Percentiles rank a stretch among this genome's conserved stretches.
These are phyloP conservation scores for Isabelozyma heimii DNA, from an alignment of 805 yeast species.

Conservation along the genomic window DNA sequence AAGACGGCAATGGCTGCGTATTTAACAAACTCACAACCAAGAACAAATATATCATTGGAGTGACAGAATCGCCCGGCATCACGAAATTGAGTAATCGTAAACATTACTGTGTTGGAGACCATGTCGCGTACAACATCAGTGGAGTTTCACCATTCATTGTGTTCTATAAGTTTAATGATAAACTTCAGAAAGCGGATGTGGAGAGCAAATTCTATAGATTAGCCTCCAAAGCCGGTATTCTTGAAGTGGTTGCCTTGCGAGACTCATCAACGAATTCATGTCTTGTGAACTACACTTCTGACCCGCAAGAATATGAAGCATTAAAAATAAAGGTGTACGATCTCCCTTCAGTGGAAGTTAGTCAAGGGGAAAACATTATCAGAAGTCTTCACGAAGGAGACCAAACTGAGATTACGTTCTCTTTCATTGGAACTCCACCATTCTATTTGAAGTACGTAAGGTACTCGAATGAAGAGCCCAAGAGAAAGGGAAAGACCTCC, in stretches of 20 bases:
- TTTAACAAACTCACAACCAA: conserved; percentile 36
- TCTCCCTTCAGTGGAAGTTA: conserved; percentile 74
- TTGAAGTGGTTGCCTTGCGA: conserved; percentile 62
- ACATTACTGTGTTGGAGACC: conserved; percentile 91
- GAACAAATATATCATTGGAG: conserved; percentile 50
- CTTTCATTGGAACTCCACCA: conserved; percentile 87
- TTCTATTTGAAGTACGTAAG: conserved; percentile 83
- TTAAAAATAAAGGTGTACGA: conserved; percentile 40
- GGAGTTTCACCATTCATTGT: conserved; percentile 83
- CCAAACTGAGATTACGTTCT: conserved; percentile 80
- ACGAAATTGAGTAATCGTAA: conserved; percentile 21
- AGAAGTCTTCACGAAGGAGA: conserved; percentile 95
- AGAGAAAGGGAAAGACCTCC: conserved; percentile 16
- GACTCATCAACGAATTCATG: conserved; percentile 77
- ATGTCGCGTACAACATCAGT: conserved; percentile 67
- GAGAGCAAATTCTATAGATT: conserved; percentile 52
- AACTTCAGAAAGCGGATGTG: conserved; percentile 55
- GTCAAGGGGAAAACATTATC: conserved; percentile 70
- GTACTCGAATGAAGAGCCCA: conserved; percentile 43
- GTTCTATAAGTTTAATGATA: conserved; percentile 68
- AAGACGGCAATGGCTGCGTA: conserved; percentile 70
- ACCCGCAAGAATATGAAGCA: conserved; percentile 27
- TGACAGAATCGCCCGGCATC: conserved; percentile 78
- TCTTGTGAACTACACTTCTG: conserved; percentile 52
- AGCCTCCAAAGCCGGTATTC: conserved; percentile 79